These are phyloP conservation scores for Chlorella vulgaris DNA, from an alignment of 139 green algal species.

Conservation along the genomic window DNA sequence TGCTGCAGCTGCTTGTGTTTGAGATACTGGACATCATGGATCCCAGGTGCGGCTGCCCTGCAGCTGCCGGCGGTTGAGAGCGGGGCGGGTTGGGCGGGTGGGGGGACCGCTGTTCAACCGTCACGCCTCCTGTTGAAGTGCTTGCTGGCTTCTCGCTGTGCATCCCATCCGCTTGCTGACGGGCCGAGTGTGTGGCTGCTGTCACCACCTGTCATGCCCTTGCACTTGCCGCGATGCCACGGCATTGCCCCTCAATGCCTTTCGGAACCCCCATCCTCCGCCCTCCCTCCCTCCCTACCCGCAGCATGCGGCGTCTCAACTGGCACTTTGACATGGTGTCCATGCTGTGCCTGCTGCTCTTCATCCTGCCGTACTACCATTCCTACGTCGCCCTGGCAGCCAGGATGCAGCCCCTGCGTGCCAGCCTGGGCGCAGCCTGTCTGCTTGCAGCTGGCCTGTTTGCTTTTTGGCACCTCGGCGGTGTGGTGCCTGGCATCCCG, in stretches of 20 bases:
- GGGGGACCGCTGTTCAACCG: neutral
- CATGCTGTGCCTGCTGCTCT: conserved; percentile 84
- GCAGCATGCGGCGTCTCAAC: conserved; percentile 70
- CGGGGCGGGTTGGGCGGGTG: neutral
- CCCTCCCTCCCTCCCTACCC: neutral
- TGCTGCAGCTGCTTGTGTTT: conserved; percentile 89
- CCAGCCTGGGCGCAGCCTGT: conserved; percentile 15
- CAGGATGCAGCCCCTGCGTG: conserved; percentile 21
- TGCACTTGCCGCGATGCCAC: no score
- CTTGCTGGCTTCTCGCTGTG: neutral
- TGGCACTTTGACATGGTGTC: conserved; percentile 82
- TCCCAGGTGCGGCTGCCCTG: conserved; percentile 23
- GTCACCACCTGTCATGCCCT: no score
- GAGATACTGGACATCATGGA: conserved; percentile 84
- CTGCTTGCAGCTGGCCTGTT: conserved; percentile 61
- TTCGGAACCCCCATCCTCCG: neutral
- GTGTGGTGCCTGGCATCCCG: conserved; percentile 67
- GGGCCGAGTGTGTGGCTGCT: no score
- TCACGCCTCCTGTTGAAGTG: neutral
- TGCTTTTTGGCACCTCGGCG: conserved; percentile 77
- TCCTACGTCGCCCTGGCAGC: conserved; percentile 60
- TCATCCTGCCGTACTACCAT: conserved; percentile 87
- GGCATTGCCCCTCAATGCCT: no score
- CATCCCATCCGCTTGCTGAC: neutral
- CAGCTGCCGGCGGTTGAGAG: neutral